Base-by-base conservation (phyloP, 495 filamentous ascomycete species). In the Echria macrotheca region DNA sequence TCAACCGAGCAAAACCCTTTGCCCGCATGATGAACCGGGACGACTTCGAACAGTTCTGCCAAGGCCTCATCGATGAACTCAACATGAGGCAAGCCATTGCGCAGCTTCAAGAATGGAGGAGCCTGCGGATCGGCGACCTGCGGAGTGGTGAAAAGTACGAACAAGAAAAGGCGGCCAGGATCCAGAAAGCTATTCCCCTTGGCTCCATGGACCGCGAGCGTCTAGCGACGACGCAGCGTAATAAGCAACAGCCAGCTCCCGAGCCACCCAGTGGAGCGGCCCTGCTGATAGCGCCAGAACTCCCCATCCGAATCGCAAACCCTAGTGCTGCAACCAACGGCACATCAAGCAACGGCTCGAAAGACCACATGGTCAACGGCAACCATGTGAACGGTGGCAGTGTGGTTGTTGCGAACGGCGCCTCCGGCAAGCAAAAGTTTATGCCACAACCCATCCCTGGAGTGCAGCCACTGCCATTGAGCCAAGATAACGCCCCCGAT, bases 61-160 rank as follows among this genome's bases (percentile, higher is more conserved):
- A 85, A 32, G 89, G 85, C 0, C 69, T 99, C 2, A 79, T 91
- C 21, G 88, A 94, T 57, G 93, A 99, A 61, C 83, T 89, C 44
- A 93, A 94, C 53, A 72, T 99, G 4, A 82, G 94, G 9, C 80
- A 93, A 61, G 94, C 94, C 3, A 93, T 99, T 47, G 44, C 75
- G 3, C 93, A 96, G 58, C 74, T 99, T 4, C 91, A 97, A 56
- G 93, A 97, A 61, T 99, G 93, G 93, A 80, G 94, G 15, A 77
- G 81, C 14, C 82, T 85, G 67, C 80, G 83, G 22, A 90, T 97
- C 33, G 81, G 81, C 9, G 89, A 93, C 49, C 69, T 99, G 22
- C 82, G 85, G 42, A 78, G 81, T 24, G 94, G 94, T 18, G 90
- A 95, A 67, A 95, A 93, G 63, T 99, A 93, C 63, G 93, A 99